Base-by-base conservation (phyloP, 208 protist genomes). In the Trypanosomatidae sp. region DNA sequence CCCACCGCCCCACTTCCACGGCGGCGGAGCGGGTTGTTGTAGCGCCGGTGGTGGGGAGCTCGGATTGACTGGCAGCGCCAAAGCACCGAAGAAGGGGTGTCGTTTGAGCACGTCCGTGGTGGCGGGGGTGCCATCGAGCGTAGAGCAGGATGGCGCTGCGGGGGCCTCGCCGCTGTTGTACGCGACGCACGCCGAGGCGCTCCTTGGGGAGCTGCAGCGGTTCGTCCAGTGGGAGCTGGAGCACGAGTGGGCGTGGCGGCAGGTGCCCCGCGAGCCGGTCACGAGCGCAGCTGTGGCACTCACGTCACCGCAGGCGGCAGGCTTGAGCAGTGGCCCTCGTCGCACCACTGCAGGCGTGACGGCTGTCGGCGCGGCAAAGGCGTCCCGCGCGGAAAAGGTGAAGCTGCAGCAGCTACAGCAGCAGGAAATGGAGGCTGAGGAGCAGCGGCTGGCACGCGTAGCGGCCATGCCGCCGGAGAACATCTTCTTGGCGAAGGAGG, bases 361-460 rank as follows among this genome's bases (percentile, higher is more conserved):
- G 39, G 36, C 64, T 17, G 52, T n/a, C 46, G n/a, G 58, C 44
- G 65, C 60, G 25, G 79, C 73, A 12, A 87, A 88, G 71, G 69
- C 81, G 33, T 82, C 76, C 22, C 79, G 77, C 59, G 73, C 66
- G 19, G 80, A 87, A 15, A 76, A 81, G 55, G 76, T 64, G 25
- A 79, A 85, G 75, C 67, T 83, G 33, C 83, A 83, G 71, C 83
- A 77, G 49, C 80, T 81, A 56, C 73, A 81, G 74, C 76, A 89
- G 75, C 81, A 91, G 66, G 86, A 87, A 58, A 58, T 78, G 52
- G 73, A 82, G 72, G 82, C 89, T 79, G 89, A 96, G 80, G 77
- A 84, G 68, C 77, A 85, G 50, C 77, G 79, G 1, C 74, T 77
- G 15, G 82, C 79, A 30, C 71, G 72, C 33, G 69, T 82, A n/a